Evolutionary conservation across 1,139 yeast species (phyloP).

Genomic region (Kodamaea derodonti): DNA sequence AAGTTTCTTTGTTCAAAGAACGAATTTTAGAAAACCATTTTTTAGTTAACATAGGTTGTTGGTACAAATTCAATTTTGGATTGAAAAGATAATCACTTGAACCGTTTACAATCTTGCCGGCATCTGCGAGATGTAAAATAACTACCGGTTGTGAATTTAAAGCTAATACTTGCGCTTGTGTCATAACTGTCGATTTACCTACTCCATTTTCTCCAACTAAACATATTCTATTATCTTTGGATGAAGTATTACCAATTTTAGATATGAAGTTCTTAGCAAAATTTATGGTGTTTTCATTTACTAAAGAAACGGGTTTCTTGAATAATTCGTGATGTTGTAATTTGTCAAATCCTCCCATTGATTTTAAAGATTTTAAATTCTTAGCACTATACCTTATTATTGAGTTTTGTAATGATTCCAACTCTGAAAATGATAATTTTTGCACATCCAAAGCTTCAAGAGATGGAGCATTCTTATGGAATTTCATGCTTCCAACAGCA

Average conservation of each 20-base stretch:
- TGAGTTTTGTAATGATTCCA: conserved; percentile 12
- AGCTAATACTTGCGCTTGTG: conserved; percentile 65
- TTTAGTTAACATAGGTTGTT: conserved; percentile 78
- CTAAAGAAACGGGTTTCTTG: conserved; percentile 51
- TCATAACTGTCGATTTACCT: conserved; percentile 73
- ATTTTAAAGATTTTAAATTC: conserved; percentile 24
- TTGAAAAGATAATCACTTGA: conserved; percentile 64
- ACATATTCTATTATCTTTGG: conserved; percentile 49
- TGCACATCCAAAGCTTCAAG: conserved; percentile 14
- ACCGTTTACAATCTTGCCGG: conserved; percentile 65
- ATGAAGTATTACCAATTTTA: conserved; percentile 19
- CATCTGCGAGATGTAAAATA: conserved; percentile 63
- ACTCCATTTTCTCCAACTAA: conserved; percentile 71
- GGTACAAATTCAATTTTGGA: conserved; percentile 46
- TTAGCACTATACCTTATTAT: conserved; percentile 23
- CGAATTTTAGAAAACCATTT: conserved; percentile 56
- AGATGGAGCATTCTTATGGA: conserved; percentile 28
- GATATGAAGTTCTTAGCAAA: conserved; percentile 24
- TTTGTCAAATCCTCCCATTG: conserved; percentile 57
- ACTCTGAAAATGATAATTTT: conserved; percentile 11
- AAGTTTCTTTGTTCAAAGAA: conserved; percentile 50
- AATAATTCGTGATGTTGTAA: conserved; percentile 64
- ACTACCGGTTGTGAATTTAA: conserved; percentile 50
- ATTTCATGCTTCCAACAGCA: conserved; percentile 35
- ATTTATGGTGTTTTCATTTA: conserved; percentile 34